Base-by-base conservation (phyloP, 129 eudicot genomes). In the Flaveria trinervia region DNA sequence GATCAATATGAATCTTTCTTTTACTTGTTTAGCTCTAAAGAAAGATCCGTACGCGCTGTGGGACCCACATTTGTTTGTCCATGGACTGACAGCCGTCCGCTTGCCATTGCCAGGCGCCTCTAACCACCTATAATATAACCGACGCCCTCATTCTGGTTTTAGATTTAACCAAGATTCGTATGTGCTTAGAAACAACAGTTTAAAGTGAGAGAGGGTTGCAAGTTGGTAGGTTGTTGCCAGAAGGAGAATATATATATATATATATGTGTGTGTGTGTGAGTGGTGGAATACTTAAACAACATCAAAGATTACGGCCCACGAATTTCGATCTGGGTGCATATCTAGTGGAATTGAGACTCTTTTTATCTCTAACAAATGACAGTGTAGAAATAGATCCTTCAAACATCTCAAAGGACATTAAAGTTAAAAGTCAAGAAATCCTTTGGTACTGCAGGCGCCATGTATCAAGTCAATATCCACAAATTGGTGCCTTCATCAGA, bases 271-370 rank as follows among this genome's bases (percentile, higher is more conserved):
- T n/a, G n/a, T n/a, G n/a, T 65, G 61, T 23, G 79, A 75, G 80
- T 75, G 84, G 71, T 75, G 72, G 80, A 80, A 80, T 80, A 80
- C 41, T 44, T 52, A 26, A 77, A 57, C 70, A 45, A 66, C 68
- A 67, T 73, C 60, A 72, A 70, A 69, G 74, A 76, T 64, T 18
- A 77, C 46, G 75, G 61, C 73, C 72, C 77, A 50, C 65, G 77
- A 76, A 75, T 81, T 72, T 70, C 50, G 50, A 78, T 71, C 45
- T 60, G 50, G 59, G 28, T 45, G 76, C 76, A 20, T 57, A 77
- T 52, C 15, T 33, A 69, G 81, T 82, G 78, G 74, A 64, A 74
- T 41, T 13, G 20, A 36, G 64, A 13, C 60, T 51, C 26, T 17
- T 30, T 22, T 28, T 61, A 22, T 57, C 44, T 52, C 71, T 43